phyloP scores from a whole-genome alignment of 176 grass and related monocot species.

The Oryza meyeriana region DNA sequence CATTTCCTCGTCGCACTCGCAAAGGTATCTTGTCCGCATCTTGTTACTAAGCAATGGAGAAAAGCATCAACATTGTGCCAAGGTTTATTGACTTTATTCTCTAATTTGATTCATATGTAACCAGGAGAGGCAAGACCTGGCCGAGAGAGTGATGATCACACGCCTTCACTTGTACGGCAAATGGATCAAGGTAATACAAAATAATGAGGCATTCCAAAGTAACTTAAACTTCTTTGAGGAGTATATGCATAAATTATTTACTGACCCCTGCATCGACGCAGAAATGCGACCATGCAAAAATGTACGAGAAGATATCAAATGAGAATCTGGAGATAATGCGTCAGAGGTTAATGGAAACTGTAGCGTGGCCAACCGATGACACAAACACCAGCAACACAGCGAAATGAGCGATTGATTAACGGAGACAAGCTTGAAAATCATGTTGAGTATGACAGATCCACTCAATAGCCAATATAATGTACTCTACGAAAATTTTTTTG shows the following conservation, averaged over 20 bases:
- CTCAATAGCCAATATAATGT: no score
- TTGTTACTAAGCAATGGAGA: neutral
- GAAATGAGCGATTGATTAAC: slow-evolving; percentile 38
- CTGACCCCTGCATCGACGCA: slow-evolving; percentile 11
- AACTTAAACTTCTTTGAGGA: neutral
- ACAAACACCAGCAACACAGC: slow-evolving; percentile 32
- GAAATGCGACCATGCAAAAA: slow-evolving; percentile 90
- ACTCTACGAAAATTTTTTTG: neutral
- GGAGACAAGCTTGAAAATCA: neutral
- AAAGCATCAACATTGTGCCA: neutral
- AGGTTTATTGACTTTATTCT: neutral
- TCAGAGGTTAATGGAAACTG: slow-evolving; percentile 72
- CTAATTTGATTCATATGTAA: neutral
- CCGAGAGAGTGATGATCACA: slow-evolving; percentile 92
- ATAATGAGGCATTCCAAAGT: neutral
- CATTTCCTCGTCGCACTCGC: slow-evolving; percentile 60
- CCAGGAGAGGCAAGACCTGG: slow-evolving; percentile 82
- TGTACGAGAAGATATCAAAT: slow-evolving; percentile 83
- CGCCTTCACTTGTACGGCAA: slow-evolving; percentile 84
- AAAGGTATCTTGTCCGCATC: slow-evolving; percentile 49
- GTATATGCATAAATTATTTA: neutral
- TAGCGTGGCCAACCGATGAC: slow-evolving; percentile 77
- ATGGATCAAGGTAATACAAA: slow-evolving; percentile 77
- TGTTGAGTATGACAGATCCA: slow-evolving; percentile 11
- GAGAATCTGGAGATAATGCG: slow-evolving; percentile 90